Conservation (phyloP, 305 asterid genomes). For the Withania somnifera region DNA sequence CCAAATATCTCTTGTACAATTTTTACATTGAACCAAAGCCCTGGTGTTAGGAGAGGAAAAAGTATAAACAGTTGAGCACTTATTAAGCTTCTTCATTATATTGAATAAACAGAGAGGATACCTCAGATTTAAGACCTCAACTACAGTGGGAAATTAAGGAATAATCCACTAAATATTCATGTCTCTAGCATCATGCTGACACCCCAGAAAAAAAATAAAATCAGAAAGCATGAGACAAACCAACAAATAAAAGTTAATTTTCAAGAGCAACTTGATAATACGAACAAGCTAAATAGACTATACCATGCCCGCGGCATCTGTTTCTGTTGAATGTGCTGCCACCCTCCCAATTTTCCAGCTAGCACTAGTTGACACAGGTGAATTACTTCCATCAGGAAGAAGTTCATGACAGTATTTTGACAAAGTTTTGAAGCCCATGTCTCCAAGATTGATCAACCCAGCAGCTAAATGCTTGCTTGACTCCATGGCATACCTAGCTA, state of each 20-base stretch:
- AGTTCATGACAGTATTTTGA: constrained; percentile 75
- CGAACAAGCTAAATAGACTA: neutral
- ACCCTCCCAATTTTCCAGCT: constrained; percentile 68
- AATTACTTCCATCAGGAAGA: constrained; percentile 64
- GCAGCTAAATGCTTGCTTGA: constrained; percentile 87
- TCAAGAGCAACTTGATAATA: neutral
- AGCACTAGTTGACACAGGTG: constrained; percentile 31
- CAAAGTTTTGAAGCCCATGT: constrained; percentile 76
- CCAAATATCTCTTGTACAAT: neutral
- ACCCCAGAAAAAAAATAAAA: neutral
- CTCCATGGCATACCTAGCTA: constrained; percentile 96
- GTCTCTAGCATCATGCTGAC: neutral
- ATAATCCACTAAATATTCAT: neutral
- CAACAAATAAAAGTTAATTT: neutral
- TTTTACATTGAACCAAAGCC: neutral
- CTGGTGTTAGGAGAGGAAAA: neutral
- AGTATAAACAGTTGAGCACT: neutral
- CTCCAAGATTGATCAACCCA: constrained; percentile 78
- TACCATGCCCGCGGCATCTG: constrained; percentile 88
- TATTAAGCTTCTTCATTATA: neutral
- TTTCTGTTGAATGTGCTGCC: constrained; percentile 50
- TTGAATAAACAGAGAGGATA: neutral
- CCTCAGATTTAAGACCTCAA: neutral
- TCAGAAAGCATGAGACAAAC: neutral
- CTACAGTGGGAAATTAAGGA: neutral